Conservation (phyloP, 495 filamentous ascomycete genomes). For the Aspergillus bertholletiae region DNA sequence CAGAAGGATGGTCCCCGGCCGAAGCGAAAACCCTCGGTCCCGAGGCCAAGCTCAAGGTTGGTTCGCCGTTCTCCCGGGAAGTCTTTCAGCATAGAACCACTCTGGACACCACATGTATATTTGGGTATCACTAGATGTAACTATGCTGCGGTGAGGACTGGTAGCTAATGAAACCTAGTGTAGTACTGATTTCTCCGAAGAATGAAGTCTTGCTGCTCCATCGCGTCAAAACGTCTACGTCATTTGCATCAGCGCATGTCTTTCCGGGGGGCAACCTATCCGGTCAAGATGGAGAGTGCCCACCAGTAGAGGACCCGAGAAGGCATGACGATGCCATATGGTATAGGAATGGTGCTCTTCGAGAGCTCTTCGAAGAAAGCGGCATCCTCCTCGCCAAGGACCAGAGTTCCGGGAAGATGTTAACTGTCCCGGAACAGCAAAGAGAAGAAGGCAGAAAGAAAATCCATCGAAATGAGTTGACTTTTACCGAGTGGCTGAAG, state of each 20-base stretch:
- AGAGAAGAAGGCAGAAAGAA: constrained; percentile 62
- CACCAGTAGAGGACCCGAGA: constrained; percentile 35
- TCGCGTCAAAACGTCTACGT: constrained; percentile 73
- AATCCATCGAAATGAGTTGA: constrained; percentile 59
- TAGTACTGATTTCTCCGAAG: constrained; percentile 78
- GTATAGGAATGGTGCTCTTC: constrained; percentile 76
- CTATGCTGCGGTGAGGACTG: not conserved
- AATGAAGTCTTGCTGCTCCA: constrained; percentile 89
- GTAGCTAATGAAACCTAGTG: constrained; percentile 40
- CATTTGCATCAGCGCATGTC: constrained; percentile 90
- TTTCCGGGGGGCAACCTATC: constrained; percentile 93
- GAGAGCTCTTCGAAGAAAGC: constrained; percentile 94
- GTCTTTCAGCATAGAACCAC: not conserved
- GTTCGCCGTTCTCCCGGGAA: not conserved
- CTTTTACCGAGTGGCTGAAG: constrained; percentile 65
- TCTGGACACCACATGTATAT: not conserved
- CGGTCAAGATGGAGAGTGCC: constrained; percentile 59
- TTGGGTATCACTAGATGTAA: not conserved
- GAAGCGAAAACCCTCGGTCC: constrained; percentile 24
- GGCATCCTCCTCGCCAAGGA: constrained; percentile 76
- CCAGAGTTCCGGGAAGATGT: constrained; percentile 38
- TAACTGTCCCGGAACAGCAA: constrained; percentile 55
- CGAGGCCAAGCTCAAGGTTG: constrained; percentile 38
- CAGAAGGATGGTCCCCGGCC: constrained; percentile 12
- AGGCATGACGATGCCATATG: constrained; percentile 62